Base-by-base conservation (phyloP, 441 rosid species). In the Viola pubescens region DNA sequence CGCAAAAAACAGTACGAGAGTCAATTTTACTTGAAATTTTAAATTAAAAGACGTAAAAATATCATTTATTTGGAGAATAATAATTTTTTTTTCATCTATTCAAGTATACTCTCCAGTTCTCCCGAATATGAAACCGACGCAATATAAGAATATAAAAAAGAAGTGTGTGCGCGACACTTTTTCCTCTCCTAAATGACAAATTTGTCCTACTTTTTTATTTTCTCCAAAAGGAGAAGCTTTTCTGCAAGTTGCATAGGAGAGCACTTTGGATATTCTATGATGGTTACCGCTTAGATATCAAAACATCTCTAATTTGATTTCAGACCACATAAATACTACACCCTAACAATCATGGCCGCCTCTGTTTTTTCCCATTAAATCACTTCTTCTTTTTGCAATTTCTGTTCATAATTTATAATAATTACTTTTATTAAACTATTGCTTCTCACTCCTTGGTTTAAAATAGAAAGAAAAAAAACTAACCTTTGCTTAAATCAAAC, bases 201-300 rank as follows among this genome's bases (percentile, higher is more conserved):
- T 67, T 52, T 72, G 60, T 57, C 76, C 73, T 54, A 64, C 74
- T 76, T 68, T 74, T 59, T 65, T 64, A 62, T 66, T 0, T 19
- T 19, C 1, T 19, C 26, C 26, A 52, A 62, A 68, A 59, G 59
- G 37, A 55, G 39, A 64, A 59, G 56, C 67, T 67, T 70, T 63
- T 60, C 12, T 53, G 77, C 79, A 72, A 79, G 63, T 76, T 76
- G 84, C 73, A 72, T 48, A n/a, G 56, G 63, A 65, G 52, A 70
- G 75, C 75, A 72, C 74, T 79, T 70, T 45, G 65, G 64, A 54
- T 62, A 48, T 66, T 74, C 66, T 70, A 55, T 70, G 65, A 67
- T 65, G 61, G 57, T 60, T 63, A 64, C 54, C 41, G 16, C 26
- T 51, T 37, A 2, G 42, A 39, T 49, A 48, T 54, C 62, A 57